Evolutionary conservation across 2,329 filamentous ascomycete species (phyloP).

Genomic region (Diaporthe destruens): DNA sequence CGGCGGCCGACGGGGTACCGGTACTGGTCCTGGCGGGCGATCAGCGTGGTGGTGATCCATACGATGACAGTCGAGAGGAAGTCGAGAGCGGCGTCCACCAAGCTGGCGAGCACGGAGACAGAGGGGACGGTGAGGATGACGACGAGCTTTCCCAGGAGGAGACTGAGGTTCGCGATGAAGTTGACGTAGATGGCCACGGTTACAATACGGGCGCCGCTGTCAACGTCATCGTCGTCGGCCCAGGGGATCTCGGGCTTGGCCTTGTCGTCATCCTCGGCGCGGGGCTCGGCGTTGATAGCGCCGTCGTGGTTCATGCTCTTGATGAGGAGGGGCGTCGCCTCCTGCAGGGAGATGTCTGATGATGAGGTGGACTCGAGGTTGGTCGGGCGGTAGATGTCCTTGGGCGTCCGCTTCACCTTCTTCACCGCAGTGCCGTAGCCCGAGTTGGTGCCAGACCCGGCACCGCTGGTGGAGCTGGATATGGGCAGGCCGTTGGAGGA

Average conservation of each 20-base stretch:
- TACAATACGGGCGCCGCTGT: constrained; percentile 81
- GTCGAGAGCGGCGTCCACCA: constrained; percentile 84
- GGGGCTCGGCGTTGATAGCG: constrained; percentile 58
- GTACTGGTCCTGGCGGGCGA: constrained; percentile 79
- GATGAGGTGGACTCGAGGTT: constrained; percentile 34
- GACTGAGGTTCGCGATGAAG: constrained; percentile 79
- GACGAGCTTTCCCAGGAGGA: constrained; percentile 81
- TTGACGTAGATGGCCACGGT: constrained; percentile 91
- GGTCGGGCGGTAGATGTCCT: constrained; percentile 76
- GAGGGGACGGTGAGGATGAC: constrained; percentile 84
- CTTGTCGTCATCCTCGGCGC: constrained; percentile 57
- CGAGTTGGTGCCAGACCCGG: constrained; percentile 10
- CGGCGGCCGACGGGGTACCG: constrained; percentile 83
- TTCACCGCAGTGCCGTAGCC: constrained; percentile 49
- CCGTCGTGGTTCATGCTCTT: constrained; percentile 54
- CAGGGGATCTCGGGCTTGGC: constrained; percentile 73
- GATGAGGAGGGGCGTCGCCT: constrained; percentile 15
- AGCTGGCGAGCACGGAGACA: constrained; percentile 82
- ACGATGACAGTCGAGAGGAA: constrained; percentile 87
- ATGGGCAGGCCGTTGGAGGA: constrained; percentile 47
- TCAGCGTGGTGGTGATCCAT: constrained; percentile 81
- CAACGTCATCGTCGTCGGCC: constrained; percentile 78
- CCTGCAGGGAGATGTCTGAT: constrained; percentile 5
- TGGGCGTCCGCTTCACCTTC: constrained; percentile 82
- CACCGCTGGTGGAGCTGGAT: constrained; percentile 43